phyloP scores from a whole-genome alignment of 2,329 filamentous ascomycete genomes.

The Exophiala aquamarina region DNA sequence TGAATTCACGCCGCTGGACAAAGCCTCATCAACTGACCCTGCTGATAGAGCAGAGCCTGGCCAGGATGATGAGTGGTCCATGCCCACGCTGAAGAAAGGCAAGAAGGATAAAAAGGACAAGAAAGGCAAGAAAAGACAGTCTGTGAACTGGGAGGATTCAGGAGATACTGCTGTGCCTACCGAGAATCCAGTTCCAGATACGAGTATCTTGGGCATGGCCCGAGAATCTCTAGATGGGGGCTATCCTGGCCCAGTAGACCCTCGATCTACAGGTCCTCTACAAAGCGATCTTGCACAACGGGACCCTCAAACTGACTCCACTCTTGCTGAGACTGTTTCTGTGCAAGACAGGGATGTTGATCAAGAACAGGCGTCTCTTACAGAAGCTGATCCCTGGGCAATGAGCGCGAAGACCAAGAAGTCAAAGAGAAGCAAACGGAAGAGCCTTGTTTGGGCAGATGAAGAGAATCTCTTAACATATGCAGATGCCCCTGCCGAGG shows the following conservation, averaged over 20 bases:
- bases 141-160: neutral
- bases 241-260: too few species aligned
- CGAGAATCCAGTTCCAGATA: too few species aligned
- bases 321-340: too few species aligned
- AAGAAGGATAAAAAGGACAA: constrained; percentile 25
- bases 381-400: constrained; percentile 5
- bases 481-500: neutral
- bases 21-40: neutral
- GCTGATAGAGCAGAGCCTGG: neutral
- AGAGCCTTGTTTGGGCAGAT: constrained; percentile 5
- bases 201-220: too few species aligned
- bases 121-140: constrained; percentile 18
- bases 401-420: constrained; percentile 15
- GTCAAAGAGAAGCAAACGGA: constrained; percentile 17
- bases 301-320: too few species aligned
- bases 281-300: too few species aligned
- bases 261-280: too few species aligned
- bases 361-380: neutral
- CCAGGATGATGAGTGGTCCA: constrained; percentile 9
- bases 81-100: constrained; percentile 10
- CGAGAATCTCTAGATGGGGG: too few species aligned
- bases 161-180: too few species aligned
- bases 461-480: constrained; percentile 10
- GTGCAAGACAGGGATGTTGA: neutral
- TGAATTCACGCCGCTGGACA: neutral